Evolutionary conservation across 2,329 filamentous ascomycete genomes (phyloP), one percentile per base, ranked within the genome.

Genomic region (Phaeophleospora eucalypticola): DNA sequence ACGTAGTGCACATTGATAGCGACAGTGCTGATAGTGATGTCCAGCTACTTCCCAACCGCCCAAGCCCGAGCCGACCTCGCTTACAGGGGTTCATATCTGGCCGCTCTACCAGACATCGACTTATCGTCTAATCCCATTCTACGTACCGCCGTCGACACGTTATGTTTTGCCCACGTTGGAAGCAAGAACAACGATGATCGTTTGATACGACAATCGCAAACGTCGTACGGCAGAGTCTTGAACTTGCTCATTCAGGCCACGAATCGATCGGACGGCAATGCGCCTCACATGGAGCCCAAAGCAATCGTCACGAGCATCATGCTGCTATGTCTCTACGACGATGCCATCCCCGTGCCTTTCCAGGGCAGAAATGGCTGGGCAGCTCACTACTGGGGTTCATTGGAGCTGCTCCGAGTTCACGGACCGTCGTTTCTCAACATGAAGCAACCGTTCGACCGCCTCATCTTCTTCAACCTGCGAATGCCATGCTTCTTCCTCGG

Each of bases 301-400:
- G 37, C 46, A n/a, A 44, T 51, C 24, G 36, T 48, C 10, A 41
- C 48, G 9, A 49, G 49, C 37, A 54, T 48, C 19, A 46, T 48
- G 35, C 24, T 48, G 15, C 37, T 48, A 19, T 42, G 42, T 21
- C 24, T 52, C 19, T 52, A 52, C 32, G 45, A 52, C 20, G 46
- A 45, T 18, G 37, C 45, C 3, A 45, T 48, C 32, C 49, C 49
- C 3, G 17, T 38, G 24, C 24, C 41, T 14, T 38, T 27, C n/a
- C 41, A 45, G 15, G 35, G 27, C 7, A 32, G 37, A 18, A 36
- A 43, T 8, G 21, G 21, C 34, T 49, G 43, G 37, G 35, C 36
- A 14, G 32, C 42, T 3, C 45, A 52, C 19, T 49, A 48, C 37
- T 52, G 42, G 45, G 49, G 45, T 14, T 40, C 36, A 8, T 37